Conservation (phyloP, 768 basidiomycete genomes). For the Mycena belliarum region DNA sequence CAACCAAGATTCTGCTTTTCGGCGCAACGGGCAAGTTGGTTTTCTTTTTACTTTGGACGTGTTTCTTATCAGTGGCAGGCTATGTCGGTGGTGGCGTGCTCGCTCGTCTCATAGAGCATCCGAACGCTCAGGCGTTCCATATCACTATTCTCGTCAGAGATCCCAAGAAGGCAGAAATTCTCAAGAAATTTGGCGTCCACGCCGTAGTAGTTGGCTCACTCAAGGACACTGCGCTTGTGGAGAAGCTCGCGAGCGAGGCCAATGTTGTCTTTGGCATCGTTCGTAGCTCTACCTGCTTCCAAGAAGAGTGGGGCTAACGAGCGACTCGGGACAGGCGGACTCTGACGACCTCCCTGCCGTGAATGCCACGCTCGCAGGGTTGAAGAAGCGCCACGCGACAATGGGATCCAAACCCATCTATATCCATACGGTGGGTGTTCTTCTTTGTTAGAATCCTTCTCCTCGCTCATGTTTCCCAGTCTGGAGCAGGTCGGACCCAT, state of each 20-base stretch:
- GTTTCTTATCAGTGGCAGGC: background rate
- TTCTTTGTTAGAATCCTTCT: no score
- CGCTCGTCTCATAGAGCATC: background rate
- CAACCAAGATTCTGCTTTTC: no score
- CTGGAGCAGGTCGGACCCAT: slow-evolving; percentile 23
- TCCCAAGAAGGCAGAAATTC: background rate
- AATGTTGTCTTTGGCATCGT: background rate
- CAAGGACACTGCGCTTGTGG: background rate
- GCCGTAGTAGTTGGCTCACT: background rate
- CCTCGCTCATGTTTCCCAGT: no score
- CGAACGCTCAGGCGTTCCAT: background rate
- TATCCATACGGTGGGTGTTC: background rate
- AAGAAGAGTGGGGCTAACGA: slow-evolving; percentile 25
- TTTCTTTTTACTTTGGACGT: no score
- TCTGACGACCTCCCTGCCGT: background rate
- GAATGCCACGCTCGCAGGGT: background rate
- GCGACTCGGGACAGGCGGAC: background rate
- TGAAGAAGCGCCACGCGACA: no score
- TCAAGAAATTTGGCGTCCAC: background rate
- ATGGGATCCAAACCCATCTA: background rate
- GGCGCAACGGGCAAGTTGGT: no score
- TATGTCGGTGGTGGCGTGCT: background rate
- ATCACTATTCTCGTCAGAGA: background rate
- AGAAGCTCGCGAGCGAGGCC: background rate
- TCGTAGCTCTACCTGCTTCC: background rate